A percentile compares a stretch with the other conserved stretches of the same genome.
phyloP scores from a whole-genome alignment of 306 rosid species.

The Lathyrus aphaca region DNA sequence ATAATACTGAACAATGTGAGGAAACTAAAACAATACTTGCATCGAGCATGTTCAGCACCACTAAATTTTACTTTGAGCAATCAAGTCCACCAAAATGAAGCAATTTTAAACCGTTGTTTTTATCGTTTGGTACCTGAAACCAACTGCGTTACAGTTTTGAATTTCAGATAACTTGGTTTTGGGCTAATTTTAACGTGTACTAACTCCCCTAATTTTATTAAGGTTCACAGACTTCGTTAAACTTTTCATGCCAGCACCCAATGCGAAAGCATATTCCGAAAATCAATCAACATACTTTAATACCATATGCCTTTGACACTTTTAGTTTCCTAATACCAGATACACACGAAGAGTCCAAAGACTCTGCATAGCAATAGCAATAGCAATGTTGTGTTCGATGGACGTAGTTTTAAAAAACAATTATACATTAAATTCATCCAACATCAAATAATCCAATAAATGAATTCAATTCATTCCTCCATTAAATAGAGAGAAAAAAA shows the following conservation, averaged over 20 bases:
- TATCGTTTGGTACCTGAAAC: neutral
- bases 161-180: neutral
- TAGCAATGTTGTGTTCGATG: too few relatives aligned
- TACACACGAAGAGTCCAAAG: too few relatives aligned
- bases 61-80: neutral
- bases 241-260: constrained; percentile 23
- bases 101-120: neutral
- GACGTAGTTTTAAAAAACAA: neutral
- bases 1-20: neutral
- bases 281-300: too few relatives aligned
- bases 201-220: neutral
- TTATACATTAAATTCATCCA: constrained; percentile 4
- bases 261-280: too few relatives aligned
- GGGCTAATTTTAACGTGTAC: neutral
- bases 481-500: neutral
- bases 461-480: constrained; percentile 4
- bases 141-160: neutral
- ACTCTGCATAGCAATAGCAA: too few relatives aligned
- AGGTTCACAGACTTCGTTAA: constrained; percentile 3
- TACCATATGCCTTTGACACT: too few relatives aligned
- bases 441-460: neutral
- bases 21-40: neutral
- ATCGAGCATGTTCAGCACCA: neutral
- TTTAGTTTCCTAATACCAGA: too few relatives aligned
- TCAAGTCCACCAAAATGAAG: neutral